Evolutionary conservation across 1,284 basidiomycete species (phyloP), one percentile per base, ranked within the genome.

Genomic region (Naganishia sp.): DNA sequence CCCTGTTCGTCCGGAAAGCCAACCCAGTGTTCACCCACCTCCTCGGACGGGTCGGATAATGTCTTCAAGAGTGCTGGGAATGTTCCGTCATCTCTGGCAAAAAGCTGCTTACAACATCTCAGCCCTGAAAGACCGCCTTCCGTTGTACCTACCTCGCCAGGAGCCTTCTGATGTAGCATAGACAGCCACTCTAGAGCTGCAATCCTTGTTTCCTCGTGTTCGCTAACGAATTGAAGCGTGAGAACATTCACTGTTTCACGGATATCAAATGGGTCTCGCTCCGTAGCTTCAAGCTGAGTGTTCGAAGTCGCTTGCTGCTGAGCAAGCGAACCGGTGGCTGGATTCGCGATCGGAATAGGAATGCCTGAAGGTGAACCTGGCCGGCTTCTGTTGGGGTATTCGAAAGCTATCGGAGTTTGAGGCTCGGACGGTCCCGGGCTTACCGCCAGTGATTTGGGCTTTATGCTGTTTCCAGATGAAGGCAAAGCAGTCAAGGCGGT

Each of bases 111-210:
- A 33, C 11, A n/a, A 16, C 46, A 69, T 3, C 46, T 36, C 43
- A 57, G 49, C 42, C 25, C 10, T 1, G 39, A 18, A 18, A 9
- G 18, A 21, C 2, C 10, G 45, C 21, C n/a, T 11, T 42, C 36
- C n/a, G 59, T 6, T 11, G 7, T 25, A 60, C 77, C 48, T 69
- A 89, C 91, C 85, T 95, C 96, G 79, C 89, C 90, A 0, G 96
- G 96, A 21, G 92, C 92, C 76, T 98, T 98, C 75, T 94, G 90
- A 80, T 99, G 96, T 63, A 99, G 81, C 96, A 99, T 99, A 59
- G 97, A 88, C 39, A 99, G 82, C 96, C 96, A 99, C 80, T 96
- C 94, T 71, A 99, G 81, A 3, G 95, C 94, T 28, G 93, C 92
- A 6, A 99, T 91, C 49, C 95, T 83, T 0, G 96, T 98, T 76